Conservation (phyloP, 1,284 basidiomycete genomes). For the Entoloma clypeatum region DNA sequence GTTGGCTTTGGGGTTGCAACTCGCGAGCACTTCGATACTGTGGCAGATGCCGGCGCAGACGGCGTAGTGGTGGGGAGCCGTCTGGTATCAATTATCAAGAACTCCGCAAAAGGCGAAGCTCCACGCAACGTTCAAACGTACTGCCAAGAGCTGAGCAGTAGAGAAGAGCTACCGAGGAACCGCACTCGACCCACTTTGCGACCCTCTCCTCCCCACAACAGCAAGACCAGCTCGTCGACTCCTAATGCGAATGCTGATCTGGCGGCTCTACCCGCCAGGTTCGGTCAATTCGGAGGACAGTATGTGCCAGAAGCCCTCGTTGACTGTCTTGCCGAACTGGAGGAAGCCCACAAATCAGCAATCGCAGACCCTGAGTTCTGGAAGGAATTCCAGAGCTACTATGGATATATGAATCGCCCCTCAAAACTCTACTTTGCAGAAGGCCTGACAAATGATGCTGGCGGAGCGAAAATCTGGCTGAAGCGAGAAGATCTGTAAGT, state of each 20-base stretch:
- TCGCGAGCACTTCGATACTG: slow-evolving; percentile 86
- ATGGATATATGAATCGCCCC: slow-evolving; percentile 86
- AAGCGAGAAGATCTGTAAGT: slow-evolving; percentile 93
- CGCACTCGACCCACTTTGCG: slow-evolving; percentile 29
- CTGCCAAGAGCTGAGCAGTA: slow-evolving; percentile 67
- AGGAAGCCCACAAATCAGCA: slow-evolving; percentile 86
- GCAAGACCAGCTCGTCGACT: slow-evolving; percentile 28
- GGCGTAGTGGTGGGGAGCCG: slow-evolving; percentile 94
- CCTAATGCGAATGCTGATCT: slow-evolving; percentile 32
- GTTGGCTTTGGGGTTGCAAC: slow-evolving; percentile 97
- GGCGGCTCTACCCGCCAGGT: slow-evolving; percentile 72
- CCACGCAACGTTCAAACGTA: slow-evolving; percentile 68
- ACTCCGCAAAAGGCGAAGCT: slow-evolving; percentile 49
- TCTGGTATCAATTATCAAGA: slow-evolving; percentile 78
- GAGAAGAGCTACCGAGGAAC: slow-evolving; percentile 42
- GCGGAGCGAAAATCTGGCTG: slow-evolving; percentile 95
- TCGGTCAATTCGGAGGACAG: slow-evolving; percentile 95
- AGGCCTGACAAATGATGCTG: slow-evolving; percentile 71
- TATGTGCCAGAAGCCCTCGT: slow-evolving; percentile 95
- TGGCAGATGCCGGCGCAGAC: slow-evolving; percentile 85
- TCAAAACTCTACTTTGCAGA: slow-evolving; percentile 74
- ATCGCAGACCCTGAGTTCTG: slow-evolving; percentile 88
- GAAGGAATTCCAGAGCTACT: slow-evolving; percentile 89
- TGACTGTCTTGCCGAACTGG: slow-evolving; percentile 88
- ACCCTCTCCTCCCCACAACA: slow-evolving; percentile 27